These are phyloP conservation scores for Microdochium bolleyi DNA, from an alignment of 2,329 filamentous ascomycete genomes.

Conservation along the genomic window DNA sequence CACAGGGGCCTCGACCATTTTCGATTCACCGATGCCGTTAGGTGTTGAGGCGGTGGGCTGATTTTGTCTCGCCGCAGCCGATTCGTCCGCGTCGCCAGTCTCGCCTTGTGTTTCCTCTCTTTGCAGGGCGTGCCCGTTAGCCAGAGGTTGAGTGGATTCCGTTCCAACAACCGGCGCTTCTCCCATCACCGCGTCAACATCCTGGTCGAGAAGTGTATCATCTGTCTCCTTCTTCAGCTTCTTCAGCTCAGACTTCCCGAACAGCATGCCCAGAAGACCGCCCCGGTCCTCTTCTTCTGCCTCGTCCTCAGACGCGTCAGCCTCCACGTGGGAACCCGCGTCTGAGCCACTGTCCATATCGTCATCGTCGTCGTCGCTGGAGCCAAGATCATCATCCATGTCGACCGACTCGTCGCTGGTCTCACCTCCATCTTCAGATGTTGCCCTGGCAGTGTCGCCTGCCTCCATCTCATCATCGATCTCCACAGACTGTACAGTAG, in stretches of 20 bases:
- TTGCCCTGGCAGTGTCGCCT: slow-evolving; percentile 1
- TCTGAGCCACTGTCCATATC: slow-evolving; percentile 26
- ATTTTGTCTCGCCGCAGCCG: too few relatives aligned
- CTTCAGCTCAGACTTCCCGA: slow-evolving; percentile 49
- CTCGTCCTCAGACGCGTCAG: slow-evolving; percentile 29
- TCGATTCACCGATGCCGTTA: not conserved
- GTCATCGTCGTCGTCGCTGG: slow-evolving; percentile 42
- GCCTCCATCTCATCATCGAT: slow-evolving; percentile 16
- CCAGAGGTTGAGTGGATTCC: not conserved
- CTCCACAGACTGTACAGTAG: slow-evolving; percentile 15
- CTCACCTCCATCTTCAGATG: slow-evolving; percentile 18
- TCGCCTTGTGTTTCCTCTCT: not conserved
- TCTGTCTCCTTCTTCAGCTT: slow-evolving; percentile 36
- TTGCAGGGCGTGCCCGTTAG: not conserved
- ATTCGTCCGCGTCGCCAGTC: too few relatives aligned
- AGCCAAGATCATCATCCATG: slow-evolving; percentile 60
- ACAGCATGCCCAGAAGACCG: slow-evolving; percentile 49
- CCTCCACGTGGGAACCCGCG: slow-evolving; percentile 14
- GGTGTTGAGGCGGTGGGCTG: too few relatives aligned
- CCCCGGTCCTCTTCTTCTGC: slow-evolving; percentile 30
- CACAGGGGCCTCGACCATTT: slow-evolving; percentile 1
- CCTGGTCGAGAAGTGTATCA: slow-evolving; percentile 14
- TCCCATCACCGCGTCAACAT: slow-evolving; percentile 21
- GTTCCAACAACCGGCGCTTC: slow-evolving; percentile 12
- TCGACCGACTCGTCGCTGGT: slow-evolving; percentile 59